Percentiles rank a stretch among this genome's conserved stretches.
Conservation (phyloP, 2,329 filamentous ascomycete genomes). For the Penicillium sp. region DNA sequence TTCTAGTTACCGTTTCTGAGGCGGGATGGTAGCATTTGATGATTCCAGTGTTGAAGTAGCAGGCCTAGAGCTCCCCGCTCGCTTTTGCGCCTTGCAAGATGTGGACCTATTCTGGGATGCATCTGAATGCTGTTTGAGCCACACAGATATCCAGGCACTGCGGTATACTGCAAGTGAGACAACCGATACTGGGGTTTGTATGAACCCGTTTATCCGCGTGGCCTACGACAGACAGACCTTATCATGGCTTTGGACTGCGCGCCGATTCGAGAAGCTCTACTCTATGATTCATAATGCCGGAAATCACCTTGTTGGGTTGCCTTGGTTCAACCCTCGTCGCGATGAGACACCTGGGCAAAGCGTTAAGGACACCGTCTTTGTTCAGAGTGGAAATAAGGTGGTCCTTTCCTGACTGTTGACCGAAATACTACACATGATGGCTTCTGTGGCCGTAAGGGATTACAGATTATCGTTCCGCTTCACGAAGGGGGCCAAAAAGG, state of each 20-base stretch:
- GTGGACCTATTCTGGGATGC: constrained; percentile 65
- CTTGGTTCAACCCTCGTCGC: constrained; percentile 65
- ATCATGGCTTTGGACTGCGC: constrained; percentile 62
- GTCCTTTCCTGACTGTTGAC: constrained; percentile 44
- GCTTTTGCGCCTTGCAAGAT: constrained; percentile 60
- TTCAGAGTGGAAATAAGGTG: constrained; percentile 33
- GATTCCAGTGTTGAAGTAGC: background rate
- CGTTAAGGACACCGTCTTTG: constrained; percentile 47
- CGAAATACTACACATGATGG: constrained; percentile 49
- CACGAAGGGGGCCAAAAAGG: constrained; percentile 46
- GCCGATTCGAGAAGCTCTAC: constrained; percentile 70
- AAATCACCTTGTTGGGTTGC: constrained; percentile 61
- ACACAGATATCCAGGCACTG: constrained; percentile 49
- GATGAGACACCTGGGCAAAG: constrained; percentile 62
- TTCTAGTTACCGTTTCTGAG: constrained; percentile 77
- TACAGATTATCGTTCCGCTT: constrained; percentile 51
- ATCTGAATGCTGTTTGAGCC: constrained; percentile 66
- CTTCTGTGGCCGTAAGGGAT: constrained; percentile 48
- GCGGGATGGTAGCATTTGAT: constrained; percentile 67
- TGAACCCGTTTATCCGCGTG: constrained; percentile 78
- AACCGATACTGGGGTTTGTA: constrained; percentile 64
- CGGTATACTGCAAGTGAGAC: constrained; percentile 32
- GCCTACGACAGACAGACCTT: constrained; percentile 66
- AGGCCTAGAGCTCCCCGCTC: constrained; percentile 45
- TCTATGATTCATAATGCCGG: constrained; percentile 62